Evolutionary conservation across 345 rosid genomes (phyloP), one percentile per base, ranked within the genome.

Genomic region (Iberis pinnata): DNA sequence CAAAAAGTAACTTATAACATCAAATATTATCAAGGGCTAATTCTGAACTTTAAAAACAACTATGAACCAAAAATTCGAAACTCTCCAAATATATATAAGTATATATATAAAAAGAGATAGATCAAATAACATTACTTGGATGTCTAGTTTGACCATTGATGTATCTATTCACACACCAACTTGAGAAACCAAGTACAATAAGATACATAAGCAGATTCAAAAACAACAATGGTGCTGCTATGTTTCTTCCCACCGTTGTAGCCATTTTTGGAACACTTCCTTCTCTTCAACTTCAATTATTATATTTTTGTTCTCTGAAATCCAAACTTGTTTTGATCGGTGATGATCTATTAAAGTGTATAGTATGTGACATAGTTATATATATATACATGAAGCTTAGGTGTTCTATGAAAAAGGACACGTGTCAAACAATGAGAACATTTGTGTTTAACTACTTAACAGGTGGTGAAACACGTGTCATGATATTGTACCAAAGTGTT

Each of bases 211-310:
- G 18, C 72, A 85, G 63, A 78, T 88, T 92, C 15, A 92, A 78
- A 46, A 92, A 92, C 89, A 88, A 69, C 75, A 88, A 56, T 27
- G 96, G 95, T 36, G 86, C 95, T 54, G 90, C 98, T 37, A 83
- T 12, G 81, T 75, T 85, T 47, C 98, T 85, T 40, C 92, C 96
- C 5, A 77, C 83, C 1, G 87, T 82, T 14, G 63, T 74, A n/a
- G 81, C 88, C 89, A 77, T 41, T 32, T 47, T 12, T 19, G 2
- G 14, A 3, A 13, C 40, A 14, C 16, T 33, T 43, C 12, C 32
- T 54, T 51, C 26, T 12, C 43, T 8, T 8, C 37, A n/a, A n/a
- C n/a, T n/a, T n/a, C n/a, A n/a, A n/a, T n/a, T n/a, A n/a, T n/a
- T n/a, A n/a, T n/a, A n/a, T n/a, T n/a, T n/a, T n/a, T n/a, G n/a